Evolutionary conservation across 2,329 filamentous ascomycete genomes (phyloP).

Genomic region (Aspergillus ustus): DNA sequence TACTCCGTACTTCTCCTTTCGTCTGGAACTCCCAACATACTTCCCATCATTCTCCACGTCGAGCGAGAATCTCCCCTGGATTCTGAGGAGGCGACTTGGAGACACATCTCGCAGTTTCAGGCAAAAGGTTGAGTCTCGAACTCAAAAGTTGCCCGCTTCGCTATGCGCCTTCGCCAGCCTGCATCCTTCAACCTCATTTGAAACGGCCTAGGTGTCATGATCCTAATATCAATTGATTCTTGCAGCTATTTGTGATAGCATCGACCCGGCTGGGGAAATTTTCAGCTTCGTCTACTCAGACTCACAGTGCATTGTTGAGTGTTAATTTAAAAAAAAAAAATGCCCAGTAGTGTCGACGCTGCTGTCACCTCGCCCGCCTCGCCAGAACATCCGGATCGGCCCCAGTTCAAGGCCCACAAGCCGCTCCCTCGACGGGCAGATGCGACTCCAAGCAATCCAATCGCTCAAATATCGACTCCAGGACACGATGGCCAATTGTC

Average conservation of each 20-base stretch:
- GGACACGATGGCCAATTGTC: conserved; percentile 30
- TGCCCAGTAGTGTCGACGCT: conserved; percentile 38
- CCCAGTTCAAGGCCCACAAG: conserved; percentile 47
- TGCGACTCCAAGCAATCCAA: conserved; percentile 27
- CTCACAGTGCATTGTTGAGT: conserved; percentile 19
- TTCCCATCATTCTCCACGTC: neutral
- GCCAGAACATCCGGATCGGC: conserved; percentile 32
- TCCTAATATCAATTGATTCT: conserved; percentile 17
- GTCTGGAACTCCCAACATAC: conserved; percentile 8
- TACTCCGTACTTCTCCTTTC: conserved; percentile 12
- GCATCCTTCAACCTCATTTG: conserved; percentile 23
- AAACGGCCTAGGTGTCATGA: conserved; percentile 27
- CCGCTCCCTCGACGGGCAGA: conserved; percentile 43
- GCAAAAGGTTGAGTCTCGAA: conserved; percentile 8
- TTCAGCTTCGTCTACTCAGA: conserved; percentile 12
- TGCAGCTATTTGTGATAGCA: conserved; percentile 16
- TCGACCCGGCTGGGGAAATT: conserved; percentile 11
- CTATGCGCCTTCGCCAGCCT: conserved; percentile 22
- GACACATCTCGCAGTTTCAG: conserved; percentile 3
- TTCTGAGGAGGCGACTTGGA: neutral
- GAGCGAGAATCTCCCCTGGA: conserved; percentile 5
- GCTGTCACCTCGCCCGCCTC: conserved; percentile 33
- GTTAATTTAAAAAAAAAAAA: conserved; percentile 26
- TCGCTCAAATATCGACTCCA: conserved; percentile 30
- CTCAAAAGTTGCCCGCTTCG: conserved; percentile 7